Percentiles rank a stretch among this genome's conserved stretches.
phyloP scores from a whole-genome alignment of 2,329 filamentous ascomycete species.

The Paecilomyces fulvus region DNA sequence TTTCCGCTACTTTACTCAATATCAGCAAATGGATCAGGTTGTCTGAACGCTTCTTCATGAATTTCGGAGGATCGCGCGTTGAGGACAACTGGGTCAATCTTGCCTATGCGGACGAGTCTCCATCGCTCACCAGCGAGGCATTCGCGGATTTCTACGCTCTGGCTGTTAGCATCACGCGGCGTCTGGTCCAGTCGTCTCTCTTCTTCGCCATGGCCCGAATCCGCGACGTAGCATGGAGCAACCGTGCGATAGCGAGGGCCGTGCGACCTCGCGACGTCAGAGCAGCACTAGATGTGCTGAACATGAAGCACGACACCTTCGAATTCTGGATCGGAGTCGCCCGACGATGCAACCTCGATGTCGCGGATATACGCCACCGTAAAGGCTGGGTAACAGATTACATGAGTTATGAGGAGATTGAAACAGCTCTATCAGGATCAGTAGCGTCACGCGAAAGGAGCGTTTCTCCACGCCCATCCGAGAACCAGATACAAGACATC shows the following conservation, averaged over 20 bases:
- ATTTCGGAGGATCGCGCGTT: constrained; percentile 44
- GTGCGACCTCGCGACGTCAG: constrained; percentile 44
- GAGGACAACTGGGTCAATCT: constrained; percentile 61
- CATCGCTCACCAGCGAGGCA: constrained; percentile 65
- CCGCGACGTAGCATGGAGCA: constrained; percentile 37
- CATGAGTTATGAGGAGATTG: constrained; percentile 36
- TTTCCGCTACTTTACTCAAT: constrained; percentile 51
- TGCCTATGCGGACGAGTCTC: constrained; percentile 45
- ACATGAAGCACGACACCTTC: constrained; percentile 38
- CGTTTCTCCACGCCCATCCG: neutral
- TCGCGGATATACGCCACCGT: constrained; percentile 33
- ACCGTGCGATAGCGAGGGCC: constrained; percentile 19
- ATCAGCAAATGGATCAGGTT: constrained; percentile 54
- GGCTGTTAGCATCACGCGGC: constrained; percentile 57
- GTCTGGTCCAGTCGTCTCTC: constrained; percentile 60
- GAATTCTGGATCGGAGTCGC: constrained; percentile 46
- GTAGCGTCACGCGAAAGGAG: constrained; percentile 5
- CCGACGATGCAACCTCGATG: constrained; percentile 44
- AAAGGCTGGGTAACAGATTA: constrained; percentile 20
- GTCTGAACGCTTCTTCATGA: constrained; percentile 67
- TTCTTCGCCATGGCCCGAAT: constrained; percentile 64
- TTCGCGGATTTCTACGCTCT: constrained; percentile 69
- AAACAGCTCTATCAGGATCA: constrained; percentile 25
- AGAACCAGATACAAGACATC: neutral
- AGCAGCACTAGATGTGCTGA: constrained; percentile 47